Evolutionary conservation across 2,329 filamentous ascomycete genomes (phyloP), one percentile per base, ranked within the genome.

Genomic region (Claviceps pazoutovae): DNA sequence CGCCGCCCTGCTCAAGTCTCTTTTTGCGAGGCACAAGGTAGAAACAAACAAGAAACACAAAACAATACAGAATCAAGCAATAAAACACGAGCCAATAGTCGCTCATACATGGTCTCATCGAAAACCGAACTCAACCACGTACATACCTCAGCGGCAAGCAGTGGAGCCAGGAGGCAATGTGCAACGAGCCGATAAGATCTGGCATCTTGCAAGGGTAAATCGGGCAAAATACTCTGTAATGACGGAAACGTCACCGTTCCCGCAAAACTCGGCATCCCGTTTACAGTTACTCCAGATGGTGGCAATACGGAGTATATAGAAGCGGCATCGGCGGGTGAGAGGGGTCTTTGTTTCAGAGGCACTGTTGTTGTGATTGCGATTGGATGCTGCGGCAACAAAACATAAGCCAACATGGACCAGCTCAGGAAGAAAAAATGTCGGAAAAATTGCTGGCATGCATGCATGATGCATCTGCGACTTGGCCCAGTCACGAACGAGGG

Each of bases 221-320:
- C 30, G 30, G 30, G 30, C 9, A 34, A 11, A 34, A 34, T 34
- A 26, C 19, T 26, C 13, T 16, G 42, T 8, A 44, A 5, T 23
- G 19, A 44, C 19, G 19, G 23, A 44, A 36, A 3, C 16, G 44
- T 46, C 26, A 46, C 26, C n/a, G 19, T 16, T 11, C 9, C 11
- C 13, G 21, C 43, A 43, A 44, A 26, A 21, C 39, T 55, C 57
- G 57, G 57, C 21, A 53, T 59, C 19, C 58, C 58, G 46, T 47
- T 56, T 59, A 49, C 51, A 58, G 57, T 51, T 53, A 38, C 46
- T 53, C 58, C 58, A 56, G 16, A 21, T 37, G 21, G 21, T 48
- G 34, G 46, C 37, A 21, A 11, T 41, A 36, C 26, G 26, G 34
- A 17, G 44, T 34, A n/a, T 21, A 21, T 21, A 26, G 23, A 26